Conservation (phyloP, 2,329 filamentous ascomycete genomes). For the Aspergillus chevalieri region DNA sequence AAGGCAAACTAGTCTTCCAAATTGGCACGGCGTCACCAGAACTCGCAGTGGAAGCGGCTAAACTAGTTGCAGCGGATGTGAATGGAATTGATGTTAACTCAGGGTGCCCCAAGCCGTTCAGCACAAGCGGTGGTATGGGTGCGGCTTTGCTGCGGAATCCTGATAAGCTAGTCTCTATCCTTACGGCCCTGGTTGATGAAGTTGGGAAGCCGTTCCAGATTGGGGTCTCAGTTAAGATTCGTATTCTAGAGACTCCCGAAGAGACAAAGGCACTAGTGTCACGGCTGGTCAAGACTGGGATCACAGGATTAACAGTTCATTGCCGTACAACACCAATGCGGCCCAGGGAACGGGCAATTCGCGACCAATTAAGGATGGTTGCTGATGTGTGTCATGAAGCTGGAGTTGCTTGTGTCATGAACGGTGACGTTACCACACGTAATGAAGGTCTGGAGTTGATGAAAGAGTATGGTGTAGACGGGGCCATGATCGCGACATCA, state of each 20-base stretch:
- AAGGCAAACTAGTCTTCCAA: conserved; percentile 75
- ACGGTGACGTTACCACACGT: conserved; percentile 77
- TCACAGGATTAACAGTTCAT: conserved; percentile 86
- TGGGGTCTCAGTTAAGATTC: conserved; percentile 94
- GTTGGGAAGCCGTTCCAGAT: conserved; percentile 75
- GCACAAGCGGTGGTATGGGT: conserved; percentile 89
- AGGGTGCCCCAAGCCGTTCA: conserved; percentile 97
- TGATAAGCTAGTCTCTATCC: conserved; percentile 74
- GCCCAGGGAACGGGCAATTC: conserved; percentile 77
- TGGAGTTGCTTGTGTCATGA: conserved; percentile 90
- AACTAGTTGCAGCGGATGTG: conserved; percentile 78
- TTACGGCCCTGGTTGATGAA: conserved; percentile 72
- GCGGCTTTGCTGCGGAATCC: conserved; percentile 82
- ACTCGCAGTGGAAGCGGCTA: conserved; percentile 75
- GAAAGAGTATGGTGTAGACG: conserved; percentile 76
- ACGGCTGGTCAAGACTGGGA: conserved; percentile 75
- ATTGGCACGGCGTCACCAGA: conserved; percentile 81
- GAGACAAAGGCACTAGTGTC: conserved; percentile 72
- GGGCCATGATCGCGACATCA: conserved; percentile 92
- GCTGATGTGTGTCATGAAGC: conserved; percentile 70
- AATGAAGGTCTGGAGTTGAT: conserved; percentile 68
- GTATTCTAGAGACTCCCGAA: conserved; percentile 70
- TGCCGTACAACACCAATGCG: conserved; percentile 96
- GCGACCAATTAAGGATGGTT: conserved; percentile 80
- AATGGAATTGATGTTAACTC: conserved; percentile 95